phyloP scores from a whole-genome alignment of 1,139 yeast species.

The Nadsonia starkeyi-henricii region DNA sequence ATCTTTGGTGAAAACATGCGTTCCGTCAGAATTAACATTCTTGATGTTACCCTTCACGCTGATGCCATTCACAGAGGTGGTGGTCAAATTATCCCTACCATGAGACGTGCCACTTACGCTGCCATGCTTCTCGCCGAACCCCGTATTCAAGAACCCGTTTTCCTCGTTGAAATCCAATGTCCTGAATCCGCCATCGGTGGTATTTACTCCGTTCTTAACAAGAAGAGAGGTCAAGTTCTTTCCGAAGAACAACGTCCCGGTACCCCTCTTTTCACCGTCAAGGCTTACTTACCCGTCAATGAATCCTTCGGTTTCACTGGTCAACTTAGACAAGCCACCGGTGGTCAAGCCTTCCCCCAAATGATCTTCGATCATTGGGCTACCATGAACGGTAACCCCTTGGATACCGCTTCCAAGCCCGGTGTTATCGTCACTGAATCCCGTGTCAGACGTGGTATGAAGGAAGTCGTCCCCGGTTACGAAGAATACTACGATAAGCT shows the following conservation, averaged over 20 bases:
- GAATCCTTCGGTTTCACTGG: conserved; percentile 99
- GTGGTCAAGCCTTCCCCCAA: conserved; percentile 99
- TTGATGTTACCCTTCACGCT: conserved; percentile 98
- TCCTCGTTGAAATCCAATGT: conserved; percentile 98
- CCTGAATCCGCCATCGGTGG: conserved; percentile 99
- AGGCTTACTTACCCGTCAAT: conserved; percentile 98
- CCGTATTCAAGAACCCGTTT: conserved; percentile 97
- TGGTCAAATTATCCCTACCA: conserved; percentile 99
- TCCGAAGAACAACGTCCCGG: conserved; percentile 99
- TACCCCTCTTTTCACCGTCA: conserved; percentile 97
- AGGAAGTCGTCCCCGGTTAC: conserved; percentile 96
- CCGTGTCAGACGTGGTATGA: conserved; percentile 96
- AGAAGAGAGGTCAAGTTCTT: conserved; percentile 98
- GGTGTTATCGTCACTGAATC: conserved; percentile 82
- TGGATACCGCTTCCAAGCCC: conserved; percentile 86
- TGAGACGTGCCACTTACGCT: conserved; percentile 99
- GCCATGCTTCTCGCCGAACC: conserved; percentile 97
- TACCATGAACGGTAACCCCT: conserved; percentile 78
- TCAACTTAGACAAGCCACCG: conserved; percentile 98
- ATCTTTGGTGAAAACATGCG: conserved; percentile 92
- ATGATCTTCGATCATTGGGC: conserved; percentile 99
- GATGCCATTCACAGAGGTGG: conserved; percentile 99
- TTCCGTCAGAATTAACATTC: conserved; percentile 92
- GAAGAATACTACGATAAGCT: conserved; percentile 99
- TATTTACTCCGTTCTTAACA: conserved; percentile 98